Evolutionary conservation across 768 basidiomycete genomes (phyloP), one percentile per base, ranked within the genome.

Genomic region (Russula brevipes): DNA sequence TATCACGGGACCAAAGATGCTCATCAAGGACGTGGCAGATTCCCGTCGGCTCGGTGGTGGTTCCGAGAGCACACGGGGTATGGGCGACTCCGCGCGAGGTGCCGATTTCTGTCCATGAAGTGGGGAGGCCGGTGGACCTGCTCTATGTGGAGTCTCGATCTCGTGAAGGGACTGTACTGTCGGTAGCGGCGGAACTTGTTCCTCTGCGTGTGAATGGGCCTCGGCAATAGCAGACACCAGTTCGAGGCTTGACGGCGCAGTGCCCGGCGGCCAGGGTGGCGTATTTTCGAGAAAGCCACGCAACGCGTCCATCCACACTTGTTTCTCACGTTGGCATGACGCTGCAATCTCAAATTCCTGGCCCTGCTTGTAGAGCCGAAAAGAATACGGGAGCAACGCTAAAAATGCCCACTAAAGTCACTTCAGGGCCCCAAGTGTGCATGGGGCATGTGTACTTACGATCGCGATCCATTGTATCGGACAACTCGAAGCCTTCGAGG

Each of bases 281-380:
- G 76, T 69, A 54, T 81, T 76, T 7, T 73, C 72, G 49, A 79
- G 70, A 14, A 87, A 80, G 49, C 82, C 78, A 59, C 76, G 78
- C 54, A 97, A 83, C 5, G 85, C 84, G 38, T 77, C 75, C 59
- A 94, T 76, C 96, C 96, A 98, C n/a, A 89, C 77, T 33, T 85
- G 82, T 76, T 93, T 95, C 75, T 98, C 96, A 41, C 78, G 81
- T 69, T 77, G 81, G 72, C 94, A 95, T 16, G 91, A 83, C 0
- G 91, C 91, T 7, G 91, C 91, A 36, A 98, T 76, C 71, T 97
- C 94, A 69, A 96, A 89, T 61, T 66, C 67, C 10, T 61, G 54
- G 2, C 31, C 46, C 5, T 57, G 65, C 17, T 59, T 51, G 42
- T 42, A 60, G 17, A 68, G 60, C 24, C 67, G 67, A 41, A 68